Evolutionary conservation across 2,329 filamentous ascomycete species (phyloP).

Genomic region (Acephala macrosclerotiorum): DNA sequence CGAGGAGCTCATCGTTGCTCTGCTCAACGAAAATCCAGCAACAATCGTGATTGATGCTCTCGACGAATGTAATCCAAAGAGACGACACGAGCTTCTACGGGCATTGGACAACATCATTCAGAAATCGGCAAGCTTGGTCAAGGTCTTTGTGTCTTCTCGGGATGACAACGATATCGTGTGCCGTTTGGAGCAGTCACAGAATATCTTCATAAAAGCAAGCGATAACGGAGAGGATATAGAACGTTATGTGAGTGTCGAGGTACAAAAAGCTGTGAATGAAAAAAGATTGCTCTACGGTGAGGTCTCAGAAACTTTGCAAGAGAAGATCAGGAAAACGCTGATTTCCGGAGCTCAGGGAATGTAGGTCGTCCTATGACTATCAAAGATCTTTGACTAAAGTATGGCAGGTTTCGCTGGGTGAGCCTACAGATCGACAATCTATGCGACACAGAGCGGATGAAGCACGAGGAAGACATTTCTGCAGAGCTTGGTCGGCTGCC

Average conservation of each 20-base stretch:
- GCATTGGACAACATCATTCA: slow-evolving; percentile 21
- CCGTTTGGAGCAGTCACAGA: slow-evolving; percentile 13
- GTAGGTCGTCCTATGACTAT: background rate
- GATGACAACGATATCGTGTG: slow-evolving; percentile 25
- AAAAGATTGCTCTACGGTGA: slow-evolving; percentile 17
- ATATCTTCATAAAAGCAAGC: slow-evolving; percentile 20
- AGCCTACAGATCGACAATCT: slow-evolving; percentile 26
- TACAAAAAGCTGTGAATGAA: slow-evolving; percentile 9
- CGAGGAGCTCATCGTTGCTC: no score
- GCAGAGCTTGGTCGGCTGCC: slow-evolving; percentile 14
- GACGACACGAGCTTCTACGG: slow-evolving; percentile 16
- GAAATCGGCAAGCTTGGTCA: slow-evolving; percentile 18
- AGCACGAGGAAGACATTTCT: slow-evolving; percentile 8
- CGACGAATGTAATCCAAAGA: slow-evolving; percentile 23
- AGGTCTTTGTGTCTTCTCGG: slow-evolving; percentile 27
- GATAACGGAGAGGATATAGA: slow-evolving; percentile 22
- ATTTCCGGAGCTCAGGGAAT: background rate
- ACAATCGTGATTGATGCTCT: slow-evolving; percentile 27
- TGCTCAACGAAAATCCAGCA: no score
- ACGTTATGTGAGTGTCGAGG: slow-evolving; percentile 12
- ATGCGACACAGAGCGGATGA: background rate
- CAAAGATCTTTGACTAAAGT: background rate
- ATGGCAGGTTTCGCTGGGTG: slow-evolving; percentile 22
- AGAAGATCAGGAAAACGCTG: background rate
- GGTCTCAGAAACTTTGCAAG: background rate